These are phyloP conservation scores for Linnemannia schmuckeri DNA, from an alignment of 192 early-diverging fungal species.

Conservation along the genomic window DNA sequence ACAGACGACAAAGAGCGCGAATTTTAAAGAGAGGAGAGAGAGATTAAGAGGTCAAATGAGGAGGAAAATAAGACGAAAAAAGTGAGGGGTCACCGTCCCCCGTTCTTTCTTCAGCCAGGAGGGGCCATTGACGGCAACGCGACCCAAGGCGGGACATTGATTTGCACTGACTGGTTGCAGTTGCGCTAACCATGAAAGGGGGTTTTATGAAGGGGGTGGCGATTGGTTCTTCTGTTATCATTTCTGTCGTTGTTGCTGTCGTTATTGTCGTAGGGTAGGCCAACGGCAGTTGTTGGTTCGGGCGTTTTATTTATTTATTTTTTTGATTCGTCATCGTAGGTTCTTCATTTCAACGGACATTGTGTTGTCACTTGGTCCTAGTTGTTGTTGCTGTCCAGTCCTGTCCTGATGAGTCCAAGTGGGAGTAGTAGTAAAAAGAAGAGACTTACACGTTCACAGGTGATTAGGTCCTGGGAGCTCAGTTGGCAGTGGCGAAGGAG, in stretches of 20 bases:
- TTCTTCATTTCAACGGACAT: background rate
- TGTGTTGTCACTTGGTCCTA: background rate
- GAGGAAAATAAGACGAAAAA: background rate
- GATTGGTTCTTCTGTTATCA: background rate
- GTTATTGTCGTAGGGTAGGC: background rate
- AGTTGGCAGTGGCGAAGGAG: conserved; percentile 63
- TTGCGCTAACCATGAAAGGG: background rate
- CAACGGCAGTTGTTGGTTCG: background rate
- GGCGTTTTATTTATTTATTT: background rate
- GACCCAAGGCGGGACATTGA: background rate
- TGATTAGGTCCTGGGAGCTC: conserved; percentile 68
- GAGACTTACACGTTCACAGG: conserved; percentile 66
- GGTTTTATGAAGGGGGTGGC: conserved; percentile 23
- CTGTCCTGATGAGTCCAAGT: background rate
- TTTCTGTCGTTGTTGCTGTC: background rate
- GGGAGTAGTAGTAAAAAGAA: background rate
- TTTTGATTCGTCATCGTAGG: background rate
- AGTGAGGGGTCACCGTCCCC: conserved; percentile 8
- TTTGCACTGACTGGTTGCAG: background rate
- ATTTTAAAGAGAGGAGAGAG: background rate
- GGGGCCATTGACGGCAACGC: background rate
- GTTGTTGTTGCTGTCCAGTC: background rate
- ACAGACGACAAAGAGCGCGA: background rate
- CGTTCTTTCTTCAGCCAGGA: background rate
- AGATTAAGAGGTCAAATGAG: background rate